phyloP scores from a whole-genome alignment of 208 protist species.

The Leishmania tropica region DNA sequence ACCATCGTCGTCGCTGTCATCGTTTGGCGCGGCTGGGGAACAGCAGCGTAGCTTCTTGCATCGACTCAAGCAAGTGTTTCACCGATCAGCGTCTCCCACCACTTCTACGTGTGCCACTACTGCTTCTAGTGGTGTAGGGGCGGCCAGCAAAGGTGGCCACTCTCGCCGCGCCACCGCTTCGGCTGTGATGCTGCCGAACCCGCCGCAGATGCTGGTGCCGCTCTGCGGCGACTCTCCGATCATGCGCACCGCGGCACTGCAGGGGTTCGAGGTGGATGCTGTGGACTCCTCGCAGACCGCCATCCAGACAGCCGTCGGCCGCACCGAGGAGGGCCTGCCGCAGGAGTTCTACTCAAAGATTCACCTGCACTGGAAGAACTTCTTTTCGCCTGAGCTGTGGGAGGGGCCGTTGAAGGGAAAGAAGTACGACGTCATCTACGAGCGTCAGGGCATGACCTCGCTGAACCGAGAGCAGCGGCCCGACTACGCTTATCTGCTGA shows the following conservation, averaged over 20 bases:
- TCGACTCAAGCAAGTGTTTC: constrained; percentile 7
- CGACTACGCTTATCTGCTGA: constrained; percentile 87
- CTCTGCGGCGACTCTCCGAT: constrained; percentile 92
- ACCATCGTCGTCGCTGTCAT: constrained; percentile 13
- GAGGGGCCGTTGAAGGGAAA: constrained; percentile 44
- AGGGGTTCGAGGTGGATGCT: constrained; percentile 85
- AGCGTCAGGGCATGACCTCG: constrained; percentile 86
- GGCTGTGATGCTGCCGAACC: background rate
- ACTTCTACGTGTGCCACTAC: background rate
- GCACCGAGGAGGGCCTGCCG: constrained; percentile 61
- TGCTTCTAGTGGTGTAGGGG: background rate
- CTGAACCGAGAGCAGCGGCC: constrained; percentile 74
- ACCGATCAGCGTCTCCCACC: background rate
- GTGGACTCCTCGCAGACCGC: constrained; percentile 82
- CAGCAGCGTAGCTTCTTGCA: constrained; percentile 3
- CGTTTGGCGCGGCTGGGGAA: background rate
- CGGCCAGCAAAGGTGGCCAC: background rate
- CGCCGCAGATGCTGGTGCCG: constrained; percentile 71
- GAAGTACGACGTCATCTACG: constrained; percentile 89
- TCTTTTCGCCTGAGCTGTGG: constrained; percentile 86
- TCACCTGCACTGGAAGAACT: constrained; percentile 75
- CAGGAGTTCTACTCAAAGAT: constrained; percentile 43
- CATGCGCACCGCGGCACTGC: constrained; percentile 56
- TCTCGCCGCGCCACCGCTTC: background rate
- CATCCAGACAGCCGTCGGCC: constrained; percentile 65